These are phyloP conservation scores for Corynespora cassiicola DNA, from an alignment of 2,329 filamentous ascomycete genomes.

Conservation along the genomic window DNA sequence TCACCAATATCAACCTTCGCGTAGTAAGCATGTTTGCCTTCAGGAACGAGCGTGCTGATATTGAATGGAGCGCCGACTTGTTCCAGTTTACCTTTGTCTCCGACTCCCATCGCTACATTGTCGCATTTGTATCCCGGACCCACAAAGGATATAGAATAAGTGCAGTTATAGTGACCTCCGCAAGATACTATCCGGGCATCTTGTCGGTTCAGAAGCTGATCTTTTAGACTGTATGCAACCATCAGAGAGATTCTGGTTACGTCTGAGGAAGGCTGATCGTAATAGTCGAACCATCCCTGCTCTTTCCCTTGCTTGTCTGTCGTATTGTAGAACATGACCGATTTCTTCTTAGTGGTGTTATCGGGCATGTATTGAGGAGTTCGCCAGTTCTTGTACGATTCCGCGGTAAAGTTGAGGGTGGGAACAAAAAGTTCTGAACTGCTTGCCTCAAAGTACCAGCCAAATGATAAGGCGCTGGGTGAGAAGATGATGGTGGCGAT, in stretches of 20 bases:
- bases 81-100: conserved; percentile 23
- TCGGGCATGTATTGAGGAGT: conserved; percentile 30
- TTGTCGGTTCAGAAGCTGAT: conserved; percentile 27
- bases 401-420: conserved; percentile 33
- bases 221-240: conserved; percentile 32
- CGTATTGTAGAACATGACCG: conserved; percentile 43
- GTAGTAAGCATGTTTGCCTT: conserved; percentile 34
- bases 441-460: conserved; percentile 25
- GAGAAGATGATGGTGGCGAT: conserved; percentile 47
- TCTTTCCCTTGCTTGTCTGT: conserved; percentile 26
- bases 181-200: conserved; percentile 45
- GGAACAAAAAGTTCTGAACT: conserved; percentile 24
- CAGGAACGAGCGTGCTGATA: conserved; percentile 33
- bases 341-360: conserved; percentile 31
- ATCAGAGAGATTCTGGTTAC: conserved; percentile 35
- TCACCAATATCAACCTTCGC: conserved; percentile 36
- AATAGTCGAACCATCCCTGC: conserved; percentile 42
- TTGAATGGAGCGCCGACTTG: conserved; percentile 40
- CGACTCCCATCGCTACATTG: conserved; percentile 27
- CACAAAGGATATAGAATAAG: conserved; percentile 35
- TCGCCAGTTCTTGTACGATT: conserved; percentile 42
- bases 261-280: conserved; percentile 41
- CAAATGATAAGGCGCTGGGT: conserved; percentile 46
- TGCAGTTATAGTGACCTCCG: conserved; percentile 43
- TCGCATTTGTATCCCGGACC: conserved; percentile 43